Evolutionary conservation across 2,329 filamentous ascomycete genomes (phyloP), one percentile per base, ranked within the genome.

Genomic region (Alternaria sp.): DNA sequence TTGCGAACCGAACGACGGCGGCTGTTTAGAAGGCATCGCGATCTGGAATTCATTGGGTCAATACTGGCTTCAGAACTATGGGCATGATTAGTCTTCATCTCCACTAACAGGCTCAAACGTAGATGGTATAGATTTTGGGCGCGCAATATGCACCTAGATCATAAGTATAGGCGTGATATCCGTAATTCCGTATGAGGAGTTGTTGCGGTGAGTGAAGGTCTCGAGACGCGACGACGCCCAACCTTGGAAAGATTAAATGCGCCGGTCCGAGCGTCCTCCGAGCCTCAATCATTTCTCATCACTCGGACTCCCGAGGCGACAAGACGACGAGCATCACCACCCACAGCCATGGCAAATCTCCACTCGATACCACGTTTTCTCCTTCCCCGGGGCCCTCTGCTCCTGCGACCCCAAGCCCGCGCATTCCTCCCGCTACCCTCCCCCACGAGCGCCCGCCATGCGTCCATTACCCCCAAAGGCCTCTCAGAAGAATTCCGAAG

Each of bases 351-450:
- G 79, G 72, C 76, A 17, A 64, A 70, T 36, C 67, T 76, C 55
- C 62, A 75, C 44, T 74, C 74, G 55, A 77, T 80, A 68, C 75
- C 78, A 17, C 77, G 78, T 52, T 74, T 77, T 57, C 73, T 81
- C 13, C 63, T 79, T 8, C 72, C 76, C 7, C 73, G 74, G n/a
- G 67, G 66, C 5, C 64, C 66, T 46, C 59, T 69, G 26, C 68
- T 73, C 54, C 62, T 77, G 5, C 73, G 75, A 6, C 70, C 68
- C 11, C 69, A 69, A 50, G 43, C 69, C 10, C 74, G 69, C 57
- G 32, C 65, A 23, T 44, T 70, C 12, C 59, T 71, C 46, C 65
- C 67, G 5, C 67, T 67, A 51, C 59, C 62, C 28, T 36, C 57
- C n/a, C 44, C 72, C 32, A 52, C 66, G 10, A 46, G 25, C 60